phyloP scores from a whole-genome alignment of 257 asterid genomes.

The Datura wrightii region DNA sequence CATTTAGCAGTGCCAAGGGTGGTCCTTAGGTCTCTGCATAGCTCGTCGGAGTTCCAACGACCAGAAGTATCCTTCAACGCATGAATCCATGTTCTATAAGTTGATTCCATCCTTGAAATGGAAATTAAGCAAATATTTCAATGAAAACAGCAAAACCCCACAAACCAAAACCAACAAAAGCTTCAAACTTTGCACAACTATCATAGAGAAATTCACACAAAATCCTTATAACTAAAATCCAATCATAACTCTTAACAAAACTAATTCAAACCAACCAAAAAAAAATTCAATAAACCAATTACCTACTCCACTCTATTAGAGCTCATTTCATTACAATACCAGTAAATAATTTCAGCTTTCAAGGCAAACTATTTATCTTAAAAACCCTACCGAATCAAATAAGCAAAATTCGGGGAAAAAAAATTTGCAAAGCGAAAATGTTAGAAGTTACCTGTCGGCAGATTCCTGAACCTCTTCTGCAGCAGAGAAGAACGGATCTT shows the following conservation, averaged over 20 bases:
- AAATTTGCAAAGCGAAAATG: not conserved
- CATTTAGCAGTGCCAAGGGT: conserved; percentile 92
- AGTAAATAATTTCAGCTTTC: not conserved
- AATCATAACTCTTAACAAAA: not conserved
- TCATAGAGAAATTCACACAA: not conserved
- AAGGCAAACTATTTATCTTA: not conserved
- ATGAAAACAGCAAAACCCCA: not conserved
- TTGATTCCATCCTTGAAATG: conserved; percentile 86
- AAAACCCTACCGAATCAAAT: not conserved
- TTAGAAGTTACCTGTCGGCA: conserved; percentile 69
- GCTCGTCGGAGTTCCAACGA: conserved; percentile 71
- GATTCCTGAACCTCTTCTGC: conserved; percentile 99
- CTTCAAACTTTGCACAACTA: conserved; percentile 1
- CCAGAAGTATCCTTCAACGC: conserved; percentile 66
- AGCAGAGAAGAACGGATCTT: conserved; percentile 90
- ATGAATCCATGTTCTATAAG: conserved; percentile 89
- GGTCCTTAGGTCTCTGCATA: conserved; percentile 77
- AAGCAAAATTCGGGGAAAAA: not conserved
- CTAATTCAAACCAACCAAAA: not conserved
- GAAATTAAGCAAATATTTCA: not conserved
- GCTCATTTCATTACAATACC: not conserved
- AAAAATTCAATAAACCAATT: not conserved
- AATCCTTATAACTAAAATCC: not conserved
- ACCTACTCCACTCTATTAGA: not conserved
- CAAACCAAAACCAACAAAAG: conserved; percentile 17